phyloP scores from a whole-genome alignment of 177 flowering plant species.

The Tripterygium wilfordii region DNA sequence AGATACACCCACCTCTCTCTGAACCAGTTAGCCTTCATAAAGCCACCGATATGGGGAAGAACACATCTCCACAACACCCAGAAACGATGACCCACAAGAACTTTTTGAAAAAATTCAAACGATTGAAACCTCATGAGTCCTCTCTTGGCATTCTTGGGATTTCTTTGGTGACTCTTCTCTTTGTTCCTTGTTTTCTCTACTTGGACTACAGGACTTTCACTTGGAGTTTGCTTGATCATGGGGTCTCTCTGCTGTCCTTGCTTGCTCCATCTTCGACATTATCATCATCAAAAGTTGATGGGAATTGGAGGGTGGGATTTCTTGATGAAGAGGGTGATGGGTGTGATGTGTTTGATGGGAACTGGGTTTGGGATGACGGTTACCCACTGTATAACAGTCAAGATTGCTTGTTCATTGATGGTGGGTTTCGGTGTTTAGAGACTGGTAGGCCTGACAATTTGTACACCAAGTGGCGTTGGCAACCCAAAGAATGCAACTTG shows the following conservation, averaged over 20 bases:
- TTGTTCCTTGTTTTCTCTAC: slow-evolving; percentile 28
- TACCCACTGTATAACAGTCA: slow-evolving; percentile 59
- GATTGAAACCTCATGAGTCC: slow-evolving; percentile 32
- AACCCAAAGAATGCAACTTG: slow-evolving; percentile 58
- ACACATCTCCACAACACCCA: not conserved
- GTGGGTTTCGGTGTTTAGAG: slow-evolving; percentile 65
- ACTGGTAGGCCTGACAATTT: slow-evolving; percentile 63
- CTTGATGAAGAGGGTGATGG: slow-evolving; percentile 32
- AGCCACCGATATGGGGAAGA: slow-evolving; percentile 7
- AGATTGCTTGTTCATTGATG: slow-evolving; percentile 50
- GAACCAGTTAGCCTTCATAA: too few relatives aligned
- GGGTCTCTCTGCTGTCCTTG: slow-evolving; percentile 10
- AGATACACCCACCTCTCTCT: too few relatives aligned
- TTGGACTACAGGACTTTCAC: slow-evolving; percentile 26
- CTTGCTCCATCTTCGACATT: not conserved
- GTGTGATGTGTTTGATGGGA: slow-evolving; percentile 68
- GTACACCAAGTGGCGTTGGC: slow-evolving; percentile 79
- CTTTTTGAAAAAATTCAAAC: slow-evolving; percentile 39
- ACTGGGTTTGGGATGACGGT: slow-evolving; percentile 71
- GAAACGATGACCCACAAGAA: slow-evolving; percentile 27
- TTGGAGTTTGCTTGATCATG: slow-evolving; percentile 4
- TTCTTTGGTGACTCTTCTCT: slow-evolving; percentile 22
- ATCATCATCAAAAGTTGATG: not conserved
- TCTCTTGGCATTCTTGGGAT: slow-evolving; percentile 26
- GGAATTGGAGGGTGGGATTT: slow-evolving; percentile 24